phyloP scores from a whole-genome alignment of 345 rosid genomes.

The Arabidopsis thaliana region TAIR10.1 NC_003071.7:14610001-14610500 shows the following conservation, averaged over 20 bases:
- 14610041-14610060: constrained; percentile 97
- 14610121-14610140: constrained; percentile 76
- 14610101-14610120: constrained; percentile 91
- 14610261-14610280: constrained; percentile 13
- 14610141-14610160: constrained; percentile 85
- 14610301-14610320: background rate
- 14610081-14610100: constrained; percentile 98
- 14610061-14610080: constrained; percentile 94
- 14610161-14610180: constrained; percentile 92
- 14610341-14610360: background rate
- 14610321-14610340: background rate
- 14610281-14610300: background rate
- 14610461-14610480: constrained; percentile 99
- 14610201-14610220: constrained; percentile 98
- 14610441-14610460: constrained; percentile 26
- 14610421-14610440: background rate
- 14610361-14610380: background rate
- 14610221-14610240: constrained; percentile 85
- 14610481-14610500: constrained; percentile 89
- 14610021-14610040: constrained; percentile 95
- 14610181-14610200: constrained; percentile 99
- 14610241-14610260: constrained; percentile 91
- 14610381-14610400: constrained; percentile 16
- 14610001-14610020: constrained; percentile 92
- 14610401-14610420: constrained; percentile 1